A percentile compares a stretch with the other conserved stretches of the same genome.
Conservation (phyloP, 192 early-diverging fungal genomes). For the Coemansia interrupta region DNA sequence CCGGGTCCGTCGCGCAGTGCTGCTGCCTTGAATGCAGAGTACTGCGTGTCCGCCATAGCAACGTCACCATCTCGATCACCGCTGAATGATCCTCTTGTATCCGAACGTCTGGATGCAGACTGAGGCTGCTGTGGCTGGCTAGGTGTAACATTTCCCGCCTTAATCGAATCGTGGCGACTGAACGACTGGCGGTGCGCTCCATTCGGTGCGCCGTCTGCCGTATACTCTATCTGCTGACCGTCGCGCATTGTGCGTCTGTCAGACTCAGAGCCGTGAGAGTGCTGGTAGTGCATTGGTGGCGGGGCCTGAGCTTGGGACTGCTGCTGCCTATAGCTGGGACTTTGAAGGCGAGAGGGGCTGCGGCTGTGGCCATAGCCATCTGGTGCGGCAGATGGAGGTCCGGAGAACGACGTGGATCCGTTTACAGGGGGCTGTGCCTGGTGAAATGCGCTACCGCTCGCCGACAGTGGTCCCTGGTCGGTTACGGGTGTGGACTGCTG, state of each 20-base stretch:
- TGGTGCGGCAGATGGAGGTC: not conserved
- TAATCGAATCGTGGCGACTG: constrained; percentile 11
- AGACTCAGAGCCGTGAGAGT: constrained; percentile 1
- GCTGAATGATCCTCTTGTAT: constrained; percentile 3
- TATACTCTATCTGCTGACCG: constrained; percentile 7
- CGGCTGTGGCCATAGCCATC: constrained; percentile 18
- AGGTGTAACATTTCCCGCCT: not conserved
- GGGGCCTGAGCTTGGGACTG: constrained; percentile 2
- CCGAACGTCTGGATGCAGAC: not conserved
- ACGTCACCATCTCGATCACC: constrained; percentile 40
- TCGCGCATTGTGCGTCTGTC: constrained; percentile 5
- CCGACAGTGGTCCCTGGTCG: constrained; percentile 7
- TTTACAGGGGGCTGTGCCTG: constrained; percentile 33
- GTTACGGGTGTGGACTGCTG: constrained; percentile 15
- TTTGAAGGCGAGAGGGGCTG: constrained; percentile 31
- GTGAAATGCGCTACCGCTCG: constrained; percentile 23
- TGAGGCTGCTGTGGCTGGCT: not conserved
- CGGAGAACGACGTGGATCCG: constrained; percentile 28
- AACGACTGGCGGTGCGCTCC: constrained; percentile 4
- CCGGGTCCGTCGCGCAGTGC: constrained; percentile 4
- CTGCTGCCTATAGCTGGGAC: constrained; percentile 21
- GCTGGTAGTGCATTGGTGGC: constrained; percentile 1
- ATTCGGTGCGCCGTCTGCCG: not conserved
- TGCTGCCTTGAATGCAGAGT: constrained; percentile 6
- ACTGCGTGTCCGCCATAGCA: constrained; percentile 23